These are phyloP conservation scores for Erythrophleum ivorense DNA, from an alignment of 331 rosid genomes.

Conservation along the genomic window DNA sequence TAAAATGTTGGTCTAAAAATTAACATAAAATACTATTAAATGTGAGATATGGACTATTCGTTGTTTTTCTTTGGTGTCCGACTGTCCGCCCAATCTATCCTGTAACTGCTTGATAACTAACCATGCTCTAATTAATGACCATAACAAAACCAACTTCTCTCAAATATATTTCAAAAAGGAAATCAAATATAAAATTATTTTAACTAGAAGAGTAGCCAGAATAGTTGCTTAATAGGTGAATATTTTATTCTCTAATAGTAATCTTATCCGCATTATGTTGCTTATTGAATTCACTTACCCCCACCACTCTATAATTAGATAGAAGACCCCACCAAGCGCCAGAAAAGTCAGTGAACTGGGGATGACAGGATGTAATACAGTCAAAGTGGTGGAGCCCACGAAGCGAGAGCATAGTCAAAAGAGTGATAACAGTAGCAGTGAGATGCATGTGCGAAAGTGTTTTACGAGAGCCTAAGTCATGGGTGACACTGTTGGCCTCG, in stretches of 20 bases:
- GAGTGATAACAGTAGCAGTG: background rate
- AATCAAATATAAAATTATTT: too few relatives aligned
- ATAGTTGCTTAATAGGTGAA: background rate
- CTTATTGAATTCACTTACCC: background rate
- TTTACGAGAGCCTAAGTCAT: background rate
- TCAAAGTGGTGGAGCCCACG: constrained; percentile 33
- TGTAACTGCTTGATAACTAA: background rate
- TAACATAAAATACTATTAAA: too few relatives aligned
- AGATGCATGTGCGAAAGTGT: constrained; percentile 18
- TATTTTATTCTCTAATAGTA: background rate
- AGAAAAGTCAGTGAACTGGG: background rate
- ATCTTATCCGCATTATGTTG: background rate
- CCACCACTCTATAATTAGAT: too few relatives aligned
- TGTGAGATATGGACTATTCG: too few relatives aligned
- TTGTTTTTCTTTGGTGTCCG: too few relatives aligned
- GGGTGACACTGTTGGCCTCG: background rate
- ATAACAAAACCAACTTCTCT: background rate
- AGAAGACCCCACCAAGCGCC: background rate
- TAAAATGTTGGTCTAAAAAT: too few relatives aligned
- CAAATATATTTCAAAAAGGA: too few relatives aligned
- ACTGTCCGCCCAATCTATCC: background rate
- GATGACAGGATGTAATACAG: background rate
- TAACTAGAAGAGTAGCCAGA: too few relatives aligned
- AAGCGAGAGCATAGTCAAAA: constrained; percentile 21
- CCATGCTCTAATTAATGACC: background rate